These are phyloP conservation scores for Solanum verrucosum DNA, from an alignment of 257 asterid genomes.

Conservation along the genomic window DNA sequence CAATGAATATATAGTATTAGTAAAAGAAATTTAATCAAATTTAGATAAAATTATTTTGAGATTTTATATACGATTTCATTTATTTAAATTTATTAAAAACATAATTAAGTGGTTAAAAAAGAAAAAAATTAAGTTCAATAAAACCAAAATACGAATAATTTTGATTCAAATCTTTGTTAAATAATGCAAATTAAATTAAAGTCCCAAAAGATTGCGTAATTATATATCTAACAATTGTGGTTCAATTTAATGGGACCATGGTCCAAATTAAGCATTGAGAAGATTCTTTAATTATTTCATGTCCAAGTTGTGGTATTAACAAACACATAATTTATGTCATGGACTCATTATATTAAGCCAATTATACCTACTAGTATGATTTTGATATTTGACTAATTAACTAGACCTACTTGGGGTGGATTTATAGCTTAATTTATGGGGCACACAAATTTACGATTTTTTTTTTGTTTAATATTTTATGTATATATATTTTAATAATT, in stretches of 20 bases:
- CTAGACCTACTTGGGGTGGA: background rate
- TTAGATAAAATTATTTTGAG: background rate
- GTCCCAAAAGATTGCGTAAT: no score
- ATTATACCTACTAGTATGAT: background rate
- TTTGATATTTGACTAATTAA: no score
- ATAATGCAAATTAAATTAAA: no score
- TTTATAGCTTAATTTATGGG: no score
- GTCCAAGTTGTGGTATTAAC: background rate
- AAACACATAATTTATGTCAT: background rate
- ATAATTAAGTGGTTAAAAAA: background rate
- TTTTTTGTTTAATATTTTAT: no score
- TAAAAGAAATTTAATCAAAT: background rate
- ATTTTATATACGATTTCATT: background rate
- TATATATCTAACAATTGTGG: background rate
- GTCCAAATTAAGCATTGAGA: background rate
- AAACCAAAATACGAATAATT: no score
- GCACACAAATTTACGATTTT: no score
- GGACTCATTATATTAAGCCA: background rate
- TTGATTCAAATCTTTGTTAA: no score
- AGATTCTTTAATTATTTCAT: background rate
- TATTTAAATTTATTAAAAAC: background rate
- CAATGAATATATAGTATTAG: background rate
- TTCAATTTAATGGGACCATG: background rate
- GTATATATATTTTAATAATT: no score
- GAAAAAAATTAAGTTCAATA: background rate